A percentile compares a stretch with the other conserved stretches of the same genome.
These are phyloP conservation scores for Mycena epipterygia DNA, from an alignment of 768 basidiomycete species.

Conservation along the genomic window DNA sequence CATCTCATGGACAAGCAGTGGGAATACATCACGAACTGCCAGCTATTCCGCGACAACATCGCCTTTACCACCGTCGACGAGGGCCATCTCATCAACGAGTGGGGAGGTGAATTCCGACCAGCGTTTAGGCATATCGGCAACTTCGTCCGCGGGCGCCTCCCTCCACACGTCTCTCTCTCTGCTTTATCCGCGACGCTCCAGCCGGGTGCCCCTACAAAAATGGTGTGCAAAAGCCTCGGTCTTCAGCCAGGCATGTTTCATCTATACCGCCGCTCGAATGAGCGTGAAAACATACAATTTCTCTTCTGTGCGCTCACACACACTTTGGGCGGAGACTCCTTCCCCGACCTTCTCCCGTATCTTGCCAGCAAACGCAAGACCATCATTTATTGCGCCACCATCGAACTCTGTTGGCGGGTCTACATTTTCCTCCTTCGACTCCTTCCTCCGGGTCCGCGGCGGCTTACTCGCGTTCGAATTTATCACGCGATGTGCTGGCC, in stretches of 20 bases:
- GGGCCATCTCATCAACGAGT: conserved; percentile 27
- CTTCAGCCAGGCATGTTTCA: conserved; percentile 3
- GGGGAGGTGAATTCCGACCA: conserved; percentile 20
- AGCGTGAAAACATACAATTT: conserved; percentile 22
- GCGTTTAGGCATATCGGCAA: conserved; percentile 17
- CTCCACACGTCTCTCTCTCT: conserved; percentile 9
- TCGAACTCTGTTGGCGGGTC: conserved; percentile 29
- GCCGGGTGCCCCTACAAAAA: conserved; percentile 13
- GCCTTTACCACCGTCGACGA: conserved; percentile 11
- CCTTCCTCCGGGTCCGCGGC: conserved; percentile 13
- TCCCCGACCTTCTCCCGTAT: conserved; percentile 20
- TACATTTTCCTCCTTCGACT: conserved; percentile 24
- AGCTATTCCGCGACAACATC: conserved; percentile 15
- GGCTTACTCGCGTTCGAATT: conserved; percentile 19
- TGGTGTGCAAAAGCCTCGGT: conserved; percentile 23
- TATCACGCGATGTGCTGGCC: conserved; percentile 31
- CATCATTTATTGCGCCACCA: conserved; percentile 33
- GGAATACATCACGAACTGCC: conserved; percentile 8
- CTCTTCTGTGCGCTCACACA: conserved; percentile 16
- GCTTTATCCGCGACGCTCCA: conserved; percentile 26
- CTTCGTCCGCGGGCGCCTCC: conserved; percentile 25
- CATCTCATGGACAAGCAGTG: conserved; percentile 20
- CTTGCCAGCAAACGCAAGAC: conserved; percentile 24
- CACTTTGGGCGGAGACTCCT: conserved; percentile 10
- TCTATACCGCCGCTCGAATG: conserved; percentile 20